phyloP scores from a whole-genome alignment of 2,329 filamentous ascomycete species.

The Pseudogymnoascus sp. region DNA sequence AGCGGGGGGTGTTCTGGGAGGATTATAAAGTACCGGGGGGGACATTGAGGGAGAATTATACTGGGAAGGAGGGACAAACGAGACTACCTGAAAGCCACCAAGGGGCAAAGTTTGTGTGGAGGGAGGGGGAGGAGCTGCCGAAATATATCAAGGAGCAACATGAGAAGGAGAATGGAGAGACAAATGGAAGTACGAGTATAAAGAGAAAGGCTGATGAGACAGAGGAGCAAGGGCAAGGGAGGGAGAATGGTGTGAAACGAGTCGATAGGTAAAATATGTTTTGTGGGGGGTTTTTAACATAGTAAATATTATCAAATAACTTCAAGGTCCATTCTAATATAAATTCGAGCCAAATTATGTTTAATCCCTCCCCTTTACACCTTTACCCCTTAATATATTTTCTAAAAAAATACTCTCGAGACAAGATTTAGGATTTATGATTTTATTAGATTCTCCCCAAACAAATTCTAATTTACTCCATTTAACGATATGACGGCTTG shows the following conservation, averaged over 20 bases:
- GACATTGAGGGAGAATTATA: constrained; percentile 15
- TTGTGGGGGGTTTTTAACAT: neutral
- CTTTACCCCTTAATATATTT: too few relatives aligned
- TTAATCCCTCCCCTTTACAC: too few relatives aligned
- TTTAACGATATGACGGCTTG: too few relatives aligned
- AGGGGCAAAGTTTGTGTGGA: constrained; percentile 17
- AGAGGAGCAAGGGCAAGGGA: neutral
- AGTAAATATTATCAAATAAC: neutral
- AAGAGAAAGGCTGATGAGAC: neutral
- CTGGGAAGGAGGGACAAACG: constrained; percentile 12
- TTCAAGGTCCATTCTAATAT: neutral
- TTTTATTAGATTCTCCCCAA: too few relatives aligned
- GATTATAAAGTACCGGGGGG: constrained; percentile 30
- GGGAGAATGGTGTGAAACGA: neutral
- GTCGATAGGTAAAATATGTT: neutral
- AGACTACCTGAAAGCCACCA: constrained; percentile 16
- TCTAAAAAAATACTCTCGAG: too few relatives aligned
- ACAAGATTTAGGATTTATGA: too few relatives aligned
- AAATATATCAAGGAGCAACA: neutral
- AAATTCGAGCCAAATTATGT: neutral
- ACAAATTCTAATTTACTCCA: too few relatives aligned
- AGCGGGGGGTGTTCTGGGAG: constrained; percentile 49
- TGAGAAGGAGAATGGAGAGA: neutral
- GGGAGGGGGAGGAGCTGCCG: neutral
- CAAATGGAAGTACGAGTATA: neutral